phyloP scores from a whole-genome alignment of 2,329 filamentous ascomycete species.

The Tricladium varicosporioides region DNA sequence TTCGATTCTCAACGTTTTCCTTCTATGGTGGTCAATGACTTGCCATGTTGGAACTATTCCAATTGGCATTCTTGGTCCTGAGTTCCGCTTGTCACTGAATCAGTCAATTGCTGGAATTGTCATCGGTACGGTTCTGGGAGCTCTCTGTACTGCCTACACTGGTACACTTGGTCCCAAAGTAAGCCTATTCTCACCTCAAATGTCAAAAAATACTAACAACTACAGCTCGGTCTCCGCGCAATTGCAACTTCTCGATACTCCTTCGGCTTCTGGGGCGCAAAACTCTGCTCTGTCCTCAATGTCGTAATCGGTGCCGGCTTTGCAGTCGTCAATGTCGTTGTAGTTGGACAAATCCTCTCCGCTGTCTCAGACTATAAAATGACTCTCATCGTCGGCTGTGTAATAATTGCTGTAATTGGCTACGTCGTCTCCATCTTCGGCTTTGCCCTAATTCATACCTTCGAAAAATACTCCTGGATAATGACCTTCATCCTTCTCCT shows the following conservation, averaged over 20 bases:
- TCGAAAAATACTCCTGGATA: slow-evolving; percentile 49
- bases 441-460: slow-evolving; percentile 43
- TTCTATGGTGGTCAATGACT: slow-evolving; percentile 44
- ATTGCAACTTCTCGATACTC: slow-evolving; percentile 45
- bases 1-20: slow-evolving; percentile 41
- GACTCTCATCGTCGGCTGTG: slow-evolving; percentile 38
- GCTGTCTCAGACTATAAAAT: slow-evolving; percentile 38
- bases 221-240: slow-evolving; percentile 38
- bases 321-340: slow-evolving; percentile 44
- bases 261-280: slow-evolving; percentile 50
- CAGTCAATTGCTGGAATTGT: slow-evolving; percentile 42
- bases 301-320: slow-evolving; percentile 43
- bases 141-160: slow-evolving; percentile 39
- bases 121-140: slow-evolving; percentile 41
- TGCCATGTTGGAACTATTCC: slow-evolving; percentile 39
- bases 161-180: slow-evolving; percentile 43
- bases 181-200: slow-evolving; percentile 2
- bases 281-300: slow-evolving; percentile 46
- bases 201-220: background rate
- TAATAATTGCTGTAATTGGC: slow-evolving; percentile 30
- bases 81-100: slow-evolving; percentile 45
- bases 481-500: slow-evolving; percentile 45
- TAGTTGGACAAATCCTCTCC: slow-evolving; percentile 38
- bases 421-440: slow-evolving; percentile 33
- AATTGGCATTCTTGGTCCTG: slow-evolving; percentile 45